Percentiles rank a stretch among this genome's conserved stretches.
These are phyloP conservation scores for Castanea sativa DNA, from an alignment of 306 rosid species.

Conservation along the genomic window DNA sequence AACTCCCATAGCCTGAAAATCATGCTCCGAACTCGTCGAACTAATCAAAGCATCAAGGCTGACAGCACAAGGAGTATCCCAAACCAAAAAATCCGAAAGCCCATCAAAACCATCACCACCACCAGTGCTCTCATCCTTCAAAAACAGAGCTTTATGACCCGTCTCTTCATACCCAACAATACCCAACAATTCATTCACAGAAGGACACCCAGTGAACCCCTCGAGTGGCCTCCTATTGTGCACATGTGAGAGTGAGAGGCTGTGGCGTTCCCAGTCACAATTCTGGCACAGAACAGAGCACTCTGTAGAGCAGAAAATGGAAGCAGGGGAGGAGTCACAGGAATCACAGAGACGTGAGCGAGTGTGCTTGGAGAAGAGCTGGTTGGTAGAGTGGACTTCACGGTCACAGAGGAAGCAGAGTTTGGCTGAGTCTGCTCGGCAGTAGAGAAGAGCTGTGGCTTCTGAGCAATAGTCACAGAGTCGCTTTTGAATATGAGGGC, in stretches of 20 bases:
- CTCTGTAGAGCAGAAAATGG: constrained; percentile 78
- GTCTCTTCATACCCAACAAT: constrained; percentile 60
- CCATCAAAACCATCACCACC: constrained; percentile 20
- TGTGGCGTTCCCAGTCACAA: constrained; percentile 86
- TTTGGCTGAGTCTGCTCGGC: constrained; percentile 90
- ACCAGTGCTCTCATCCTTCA: constrained; percentile 10
- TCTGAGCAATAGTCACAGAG: constrained; percentile 65
- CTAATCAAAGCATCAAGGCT: constrained; percentile 67
- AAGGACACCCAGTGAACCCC: constrained; percentile 70
- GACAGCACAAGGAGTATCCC: constrained; percentile 71
- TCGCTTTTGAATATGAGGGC: constrained; percentile 19
- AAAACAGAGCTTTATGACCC: constrained; percentile 50
- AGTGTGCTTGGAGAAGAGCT: constrained; percentile 80
- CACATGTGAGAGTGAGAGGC: constrained; percentile 26
- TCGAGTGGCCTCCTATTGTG: constrained; percentile 78
- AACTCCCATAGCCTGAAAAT: constrained; percentile 68
- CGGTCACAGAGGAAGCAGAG: constrained; percentile 82
- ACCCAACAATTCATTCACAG: constrained; percentile 45
- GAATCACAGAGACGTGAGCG: constrained; percentile 71
- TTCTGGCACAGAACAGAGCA: constrained; percentile 74
- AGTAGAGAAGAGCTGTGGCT: constrained; percentile 61
- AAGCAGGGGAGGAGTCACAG: constrained; percentile 66
- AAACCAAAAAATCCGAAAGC: constrained; percentile 47
- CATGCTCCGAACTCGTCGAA: constrained; percentile 47
- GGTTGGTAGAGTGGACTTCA: constrained; percentile 77